These are phyloP conservation scores for Xylariaceae sp. DNA, from an alignment of 2,329 filamentous ascomycete genomes.

Conservation along the genomic window DNA sequence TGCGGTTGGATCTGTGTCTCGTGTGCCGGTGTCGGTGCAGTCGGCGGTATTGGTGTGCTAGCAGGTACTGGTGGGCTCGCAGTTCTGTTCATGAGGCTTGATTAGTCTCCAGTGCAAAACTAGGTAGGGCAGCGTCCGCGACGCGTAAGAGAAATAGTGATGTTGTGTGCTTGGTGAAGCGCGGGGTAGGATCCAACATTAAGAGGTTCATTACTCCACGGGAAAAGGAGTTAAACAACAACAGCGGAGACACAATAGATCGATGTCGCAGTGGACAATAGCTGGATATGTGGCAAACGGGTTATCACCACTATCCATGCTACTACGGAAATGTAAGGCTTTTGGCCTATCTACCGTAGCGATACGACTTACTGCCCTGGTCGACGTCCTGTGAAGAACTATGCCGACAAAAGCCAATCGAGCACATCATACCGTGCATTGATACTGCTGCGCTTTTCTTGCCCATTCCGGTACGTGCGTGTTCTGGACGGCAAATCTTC, in stretches of 20 bases:
- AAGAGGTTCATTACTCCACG: not conserved
- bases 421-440: slow-evolving; percentile 4
- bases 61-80: slow-evolving; percentile 27
- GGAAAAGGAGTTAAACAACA: slow-evolving; percentile 1
- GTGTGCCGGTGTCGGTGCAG: slow-evolving; percentile 13
- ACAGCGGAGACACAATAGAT: slow-evolving; percentile 1
- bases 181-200: not conserved
- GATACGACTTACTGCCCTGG: not conserved
- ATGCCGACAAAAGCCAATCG: slow-evolving; percentile 1
- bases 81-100: slow-evolving; percentile 25
- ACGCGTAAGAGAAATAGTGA: slow-evolving; percentile 1
- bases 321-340: slow-evolving; percentile 3
- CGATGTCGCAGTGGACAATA: slow-evolving; percentile 1
- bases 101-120: slow-evolving; percentile 11
- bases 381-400: slow-evolving; percentile 2
- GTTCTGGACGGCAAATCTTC: not conserved
- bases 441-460: not conserved
- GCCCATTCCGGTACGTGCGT: not conserved
- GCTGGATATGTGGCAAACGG: no score
- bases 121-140: not conserved
- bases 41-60: slow-evolving; percentile 16
- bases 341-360: slow-evolving; percentile 10
- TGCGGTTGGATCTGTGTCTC: slow-evolving; percentile 8
- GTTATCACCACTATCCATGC: not conserved
- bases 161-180: not conserved